Percentiles rank a stretch among this genome's conserved stretches.
These are phyloP conservation scores for Cercophora sp. DNA, from an alignment of 495 filamentous ascomycete species.

Conservation along the genomic window DNA sequence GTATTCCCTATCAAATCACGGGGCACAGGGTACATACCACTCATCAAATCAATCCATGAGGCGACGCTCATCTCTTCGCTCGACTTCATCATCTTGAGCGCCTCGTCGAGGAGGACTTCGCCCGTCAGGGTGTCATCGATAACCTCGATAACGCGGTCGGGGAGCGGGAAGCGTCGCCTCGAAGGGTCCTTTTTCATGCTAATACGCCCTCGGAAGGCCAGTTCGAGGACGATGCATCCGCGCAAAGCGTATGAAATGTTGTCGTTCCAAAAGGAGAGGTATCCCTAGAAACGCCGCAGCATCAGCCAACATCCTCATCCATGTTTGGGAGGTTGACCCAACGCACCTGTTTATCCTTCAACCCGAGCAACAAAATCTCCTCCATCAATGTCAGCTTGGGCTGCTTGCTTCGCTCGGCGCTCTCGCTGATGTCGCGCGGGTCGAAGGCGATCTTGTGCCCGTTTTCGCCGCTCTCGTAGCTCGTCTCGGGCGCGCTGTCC, in stretches of 20 bases:
- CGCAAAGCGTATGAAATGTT: slow-evolving; percentile 97
- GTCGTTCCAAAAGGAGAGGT: slow-evolving; percentile 99
- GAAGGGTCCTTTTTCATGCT: slow-evolving; percentile 98
- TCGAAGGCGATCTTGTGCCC: slow-evolving; percentile 99
- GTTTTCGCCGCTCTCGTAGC: slow-evolving; percentile 89
- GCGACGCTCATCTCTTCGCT: slow-evolving; percentile 99
- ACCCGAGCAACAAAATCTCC: slow-evolving; percentile 86
- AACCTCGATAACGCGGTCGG: slow-evolving; percentile 92
- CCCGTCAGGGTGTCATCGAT: slow-evolving; percentile 95
- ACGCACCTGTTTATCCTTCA: slow-evolving; percentile 97
- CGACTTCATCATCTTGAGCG: slow-evolving; percentile 99
- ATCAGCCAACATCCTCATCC: background rate
- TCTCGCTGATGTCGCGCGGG: slow-evolving; percentile 95
- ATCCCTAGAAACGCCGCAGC: too few relatives aligned
- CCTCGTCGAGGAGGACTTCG: slow-evolving; percentile 95
- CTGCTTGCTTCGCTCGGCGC: slow-evolving; percentile 92
- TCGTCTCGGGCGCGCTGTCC: slow-evolving; percentile 77
- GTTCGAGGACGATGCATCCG: slow-evolving; percentile 95
- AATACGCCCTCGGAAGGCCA: slow-evolving; percentile 92
- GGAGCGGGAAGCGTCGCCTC: slow-evolving; percentile 83
- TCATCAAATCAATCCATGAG: slow-evolving; percentile 98
- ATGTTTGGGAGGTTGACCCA: too few relatives aligned
- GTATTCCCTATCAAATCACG: too few relatives aligned
- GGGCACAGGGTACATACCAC: slow-evolving; percentile 75
- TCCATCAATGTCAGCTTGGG: slow-evolving; percentile 98